phyloP scores from a whole-genome alignment of 441 rosid genomes.

The Populus hybrid region DNA sequence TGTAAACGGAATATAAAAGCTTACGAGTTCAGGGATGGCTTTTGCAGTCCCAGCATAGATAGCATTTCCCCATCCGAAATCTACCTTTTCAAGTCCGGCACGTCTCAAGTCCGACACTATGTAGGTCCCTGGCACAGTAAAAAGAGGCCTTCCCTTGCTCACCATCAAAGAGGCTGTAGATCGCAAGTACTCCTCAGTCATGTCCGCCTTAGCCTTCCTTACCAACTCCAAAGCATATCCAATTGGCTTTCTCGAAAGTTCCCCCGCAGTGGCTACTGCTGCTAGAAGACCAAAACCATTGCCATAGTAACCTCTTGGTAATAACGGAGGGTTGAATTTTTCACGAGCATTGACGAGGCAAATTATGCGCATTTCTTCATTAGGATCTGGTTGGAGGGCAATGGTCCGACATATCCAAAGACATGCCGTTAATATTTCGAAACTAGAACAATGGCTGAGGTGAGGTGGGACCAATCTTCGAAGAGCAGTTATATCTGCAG shows the following conservation, averaged over 20 bases:
- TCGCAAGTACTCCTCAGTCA: constrained; percentile 27
- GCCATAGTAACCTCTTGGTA: constrained; percentile 38
- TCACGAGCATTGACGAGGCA: constrained; percentile 27
- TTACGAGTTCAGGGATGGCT: constrained; percentile 14
- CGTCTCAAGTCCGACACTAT: constrained; percentile 27
- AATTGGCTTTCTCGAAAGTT: constrained; percentile 17
- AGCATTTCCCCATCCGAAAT: constrained; percentile 47
- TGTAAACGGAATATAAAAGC: constrained; percentile 16
- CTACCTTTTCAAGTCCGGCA: constrained; percentile 23
- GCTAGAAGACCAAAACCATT: constrained; percentile 15
- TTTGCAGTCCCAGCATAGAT: constrained; percentile 31
- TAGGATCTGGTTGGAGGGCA: constrained; percentile 32
- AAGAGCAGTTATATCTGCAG: constrained; percentile 24
- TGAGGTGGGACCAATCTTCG: constrained; percentile 19
- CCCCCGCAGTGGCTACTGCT: constrained; percentile 11
- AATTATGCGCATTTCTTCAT: constrained; percentile 32
- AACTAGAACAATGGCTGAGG: constrained; percentile 22
- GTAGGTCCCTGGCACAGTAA: constrained; percentile 22
- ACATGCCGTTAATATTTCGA: constrained; percentile 44
- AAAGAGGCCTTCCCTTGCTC: constrained; percentile 24
- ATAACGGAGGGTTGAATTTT: constrained; percentile 21
- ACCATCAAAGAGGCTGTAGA: constrained; percentile 43
- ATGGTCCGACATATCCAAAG: constrained; percentile 49
- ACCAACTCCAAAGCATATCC: constrained; percentile 29
- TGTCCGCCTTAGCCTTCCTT: constrained; percentile 22